Evolutionary conservation across 1,139 yeast genomes (phyloP), one percentile per base, ranked within the genome.

Genomic region (Yamadazyma conglobata): DNA sequence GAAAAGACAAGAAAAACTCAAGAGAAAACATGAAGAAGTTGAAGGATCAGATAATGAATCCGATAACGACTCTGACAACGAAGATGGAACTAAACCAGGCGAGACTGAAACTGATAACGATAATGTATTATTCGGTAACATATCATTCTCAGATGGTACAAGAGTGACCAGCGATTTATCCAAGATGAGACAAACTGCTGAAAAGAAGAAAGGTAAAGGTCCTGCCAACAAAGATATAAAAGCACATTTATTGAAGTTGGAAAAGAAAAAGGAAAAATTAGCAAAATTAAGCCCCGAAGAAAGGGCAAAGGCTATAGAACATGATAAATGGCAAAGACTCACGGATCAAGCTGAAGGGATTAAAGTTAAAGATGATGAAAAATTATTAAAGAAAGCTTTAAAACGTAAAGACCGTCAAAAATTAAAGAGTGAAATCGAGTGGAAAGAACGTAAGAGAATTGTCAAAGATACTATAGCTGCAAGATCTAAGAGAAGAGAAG

Each of bases 321-420:
- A 88, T 48, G 81, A 78, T 22, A 77, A 80, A 48, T 91, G 99
- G 99, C 79, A 76, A 47, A 72, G 76, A 44, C 86, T 93, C 12
- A 68, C 89, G 64, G 72, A 83, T 19, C 91, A 83, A 50, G 89
- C 95, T 3, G 95, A 88, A 58, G 98, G 98, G 28, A 62, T 77
- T 17, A 89, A 87, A 55, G 65, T 89, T 29, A 84, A 83, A 48
- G 96, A 93, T 55, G 94, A 91, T 54, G 98, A 89, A 54, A 81
- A 78, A 51, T 63, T 91, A 46, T 71, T 93, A 56, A 82, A 80
- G 48, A 89, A 87, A 56, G 86, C 97, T 2, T 60, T 91, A 40
- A 88, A 84, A 62, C 73, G 85, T 47, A 85, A 86, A 52, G 94
- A 84, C 47, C 76, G 82, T 40, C 70, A 74, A 53, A 88, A 87